phyloP scores from a whole-genome alignment of 495 filamentous ascomycete genomes.

The Aspergillus sclerotiicarbonarius region DNA sequence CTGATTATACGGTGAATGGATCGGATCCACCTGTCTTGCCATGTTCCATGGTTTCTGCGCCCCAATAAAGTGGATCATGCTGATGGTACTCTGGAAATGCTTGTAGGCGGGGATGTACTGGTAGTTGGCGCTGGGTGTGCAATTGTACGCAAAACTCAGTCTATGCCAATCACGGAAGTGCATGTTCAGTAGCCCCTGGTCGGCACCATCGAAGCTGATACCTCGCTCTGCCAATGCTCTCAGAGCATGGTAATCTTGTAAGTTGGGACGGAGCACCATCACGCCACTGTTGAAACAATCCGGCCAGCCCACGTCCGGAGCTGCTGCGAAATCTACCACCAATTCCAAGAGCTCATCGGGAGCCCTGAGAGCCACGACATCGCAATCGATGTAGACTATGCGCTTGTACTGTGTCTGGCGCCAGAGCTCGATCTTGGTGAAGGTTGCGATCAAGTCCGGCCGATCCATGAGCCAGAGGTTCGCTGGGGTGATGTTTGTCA shows the following conservation, averaged over 20 bases:
- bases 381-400: constrained; percentile 90
- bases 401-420: constrained; percentile 82
- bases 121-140: constrained; percentile 90
- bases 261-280: constrained; percentile 84
- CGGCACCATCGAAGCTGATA: constrained; percentile 94
- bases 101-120: constrained; percentile 93
- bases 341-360: constrained; percentile 90
- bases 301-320: constrained; percentile 96
- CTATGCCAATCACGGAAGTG: constrained; percentile 87
- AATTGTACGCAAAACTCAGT: constrained; percentile 94
- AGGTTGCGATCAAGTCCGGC: constrained; percentile 82
- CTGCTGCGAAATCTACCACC: constrained; percentile 76
- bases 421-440: constrained; percentile 97
- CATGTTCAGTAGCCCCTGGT: constrained; percentile 94
- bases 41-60: constrained; percentile 83
- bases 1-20: constrained; percentile 70
- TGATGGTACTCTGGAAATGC: constrained; percentile 86
- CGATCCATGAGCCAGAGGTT: constrained; percentile 93
- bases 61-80: constrained; percentile 91
- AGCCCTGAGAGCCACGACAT: constrained; percentile 80
- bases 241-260: constrained; percentile 84
- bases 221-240: constrained; percentile 77
- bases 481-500: constrained; percentile 70
- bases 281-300: constrained; percentile 97
- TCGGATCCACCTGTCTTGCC: constrained; percentile 57